Conservation (phyloP, 2,329 filamentous ascomycete species). For the Penicillium thymicola region DNA sequence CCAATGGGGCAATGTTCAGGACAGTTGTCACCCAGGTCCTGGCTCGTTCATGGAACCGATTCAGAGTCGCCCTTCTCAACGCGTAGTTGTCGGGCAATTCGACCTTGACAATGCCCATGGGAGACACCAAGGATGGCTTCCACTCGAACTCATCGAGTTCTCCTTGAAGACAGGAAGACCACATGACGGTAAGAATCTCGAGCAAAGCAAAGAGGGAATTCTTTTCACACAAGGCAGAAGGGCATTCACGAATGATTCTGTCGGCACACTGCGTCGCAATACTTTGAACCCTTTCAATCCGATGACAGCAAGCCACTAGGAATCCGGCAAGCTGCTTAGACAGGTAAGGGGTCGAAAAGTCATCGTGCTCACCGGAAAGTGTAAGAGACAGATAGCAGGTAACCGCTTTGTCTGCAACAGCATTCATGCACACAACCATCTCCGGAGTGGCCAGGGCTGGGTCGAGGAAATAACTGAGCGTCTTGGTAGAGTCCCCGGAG, state of each 20-base stretch:
- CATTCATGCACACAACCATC: slow-evolving; percentile 61
- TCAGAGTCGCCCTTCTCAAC: slow-evolving; percentile 75
- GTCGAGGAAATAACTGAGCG: slow-evolving; percentile 90
- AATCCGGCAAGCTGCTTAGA: slow-evolving; percentile 81
- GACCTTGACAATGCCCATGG: slow-evolving; percentile 72
- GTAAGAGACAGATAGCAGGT: slow-evolving; percentile 76
- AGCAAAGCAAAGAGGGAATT: slow-evolving; percentile 88
- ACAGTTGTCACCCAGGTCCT: slow-evolving; percentile 76
- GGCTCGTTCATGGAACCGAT: slow-evolving; percentile 71
- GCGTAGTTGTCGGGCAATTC: slow-evolving; percentile 92
- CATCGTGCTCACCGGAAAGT: slow-evolving; percentile 65
- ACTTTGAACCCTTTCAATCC: slow-evolving; percentile 85
- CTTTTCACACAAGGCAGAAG: slow-evolving; percentile 85
- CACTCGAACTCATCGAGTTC: slow-evolving; percentile 94
- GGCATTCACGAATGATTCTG: slow-evolving; percentile 77
- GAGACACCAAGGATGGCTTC: slow-evolving; percentile 74
- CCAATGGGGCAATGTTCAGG: slow-evolving; percentile 80
- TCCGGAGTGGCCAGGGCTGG: slow-evolving; percentile 67
- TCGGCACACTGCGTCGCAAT: slow-evolving; percentile 81
- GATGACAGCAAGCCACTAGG: slow-evolving; percentile 87
- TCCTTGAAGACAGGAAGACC: slow-evolving; percentile 87
- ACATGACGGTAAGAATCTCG: slow-evolving; percentile 90
- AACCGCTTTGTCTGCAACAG: slow-evolving; percentile 66
- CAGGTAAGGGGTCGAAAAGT: slow-evolving; percentile 88
- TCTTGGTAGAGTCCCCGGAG: slow-evolving; percentile 84